Base-by-base conservation (phyloP, 306 rosid genomes). In the Cicer cuneatum region DNA sequence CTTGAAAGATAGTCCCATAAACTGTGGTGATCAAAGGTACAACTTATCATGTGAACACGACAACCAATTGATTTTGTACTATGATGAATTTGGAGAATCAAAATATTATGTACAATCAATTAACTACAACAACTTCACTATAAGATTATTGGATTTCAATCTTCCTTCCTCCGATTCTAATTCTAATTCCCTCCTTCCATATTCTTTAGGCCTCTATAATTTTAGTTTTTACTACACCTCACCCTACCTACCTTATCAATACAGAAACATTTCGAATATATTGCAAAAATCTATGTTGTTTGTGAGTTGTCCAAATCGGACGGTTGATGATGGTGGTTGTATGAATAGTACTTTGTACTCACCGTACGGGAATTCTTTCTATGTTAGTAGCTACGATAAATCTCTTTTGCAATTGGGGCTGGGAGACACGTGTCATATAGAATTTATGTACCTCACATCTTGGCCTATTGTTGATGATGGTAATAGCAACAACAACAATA, bases 401-500 rank as follows among this genome's bases (percentile, higher is more conserved):
- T 4, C 9, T 16, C 51, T 63, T 4, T 9, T 1, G 33, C 35
- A 63, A 15, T 9, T 16, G 9, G 37, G 15, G 49, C 5, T 63
- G 8, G 14, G 33, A 9, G 51, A 63, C 14, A 1, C 13, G 5
- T 63, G 69, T 63, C 49, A 5, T 10, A 63, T 63, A 15, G 69
- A 63, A 8, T 40, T 16, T 6, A 63, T 63, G 69, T 63, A 15
- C 35, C 66, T 60, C 10, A 60, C 45, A 13, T 60, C 66, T 33
- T 66, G 18, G 37, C 37, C 8, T 6, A 5, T 7, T 35, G 16
- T 12, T 39, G 49, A 39, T 8, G 2, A 10, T 1, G 8, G 0
- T 13, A 9, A 3, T 0, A 1, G n/a, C 14, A 7, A 5, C 66
- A 37, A 35, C n/a, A 39, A 10, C 69, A 64, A 41, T 53, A 66